These are phyloP conservation scores for Penicillium coprophilum DNA, from an alignment of 495 filamentous ascomycete species.

Conservation along the genomic window DNA sequence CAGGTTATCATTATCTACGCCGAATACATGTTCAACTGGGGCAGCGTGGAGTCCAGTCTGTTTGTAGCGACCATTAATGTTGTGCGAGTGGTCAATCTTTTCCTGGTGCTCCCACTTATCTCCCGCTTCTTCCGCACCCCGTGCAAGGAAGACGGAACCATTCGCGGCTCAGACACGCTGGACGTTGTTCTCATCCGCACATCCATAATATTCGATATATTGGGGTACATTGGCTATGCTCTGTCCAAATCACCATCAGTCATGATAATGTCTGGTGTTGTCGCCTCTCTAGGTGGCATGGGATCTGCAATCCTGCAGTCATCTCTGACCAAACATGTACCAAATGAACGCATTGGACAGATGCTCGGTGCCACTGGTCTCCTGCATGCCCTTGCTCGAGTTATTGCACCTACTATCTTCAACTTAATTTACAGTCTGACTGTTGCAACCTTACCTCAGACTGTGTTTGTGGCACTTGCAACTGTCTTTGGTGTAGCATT, in stretches of 20 bases:
- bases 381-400: constrained; percentile 76
- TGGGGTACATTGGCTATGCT: constrained; percentile 74
- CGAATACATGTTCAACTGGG: constrained; percentile 77
- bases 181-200: constrained; percentile 75
- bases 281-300: constrained; percentile 78
- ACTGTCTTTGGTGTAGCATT: constrained; percentile 66
- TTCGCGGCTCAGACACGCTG: constrained; percentile 71
- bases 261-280: constrained; percentile 64
- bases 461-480: constrained; percentile 75
- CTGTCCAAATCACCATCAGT: constrained; percentile 54
- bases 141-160: constrained; percentile 39
- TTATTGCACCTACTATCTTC: constrained; percentile 77
- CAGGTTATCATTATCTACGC: constrained; percentile 78
- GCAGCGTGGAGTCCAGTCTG: constrained; percentile 68
- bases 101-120: constrained; percentile 70
- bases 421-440: constrained; percentile 83
- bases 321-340: constrained; percentile 86
- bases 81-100: constrained; percentile 69
- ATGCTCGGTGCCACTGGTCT: constrained; percentile 84
- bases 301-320: constrained; percentile 80
- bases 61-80: constrained; percentile 77
- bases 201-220: constrained; percentile 73
- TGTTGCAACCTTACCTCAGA: constrained; percentile 71
- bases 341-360: constrained; percentile 74
- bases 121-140: constrained; percentile 65